phyloP scores from a whole-genome alignment of 495 filamentous ascomycete species.

The Hyphodiscus hymeniophilus region DNA sequence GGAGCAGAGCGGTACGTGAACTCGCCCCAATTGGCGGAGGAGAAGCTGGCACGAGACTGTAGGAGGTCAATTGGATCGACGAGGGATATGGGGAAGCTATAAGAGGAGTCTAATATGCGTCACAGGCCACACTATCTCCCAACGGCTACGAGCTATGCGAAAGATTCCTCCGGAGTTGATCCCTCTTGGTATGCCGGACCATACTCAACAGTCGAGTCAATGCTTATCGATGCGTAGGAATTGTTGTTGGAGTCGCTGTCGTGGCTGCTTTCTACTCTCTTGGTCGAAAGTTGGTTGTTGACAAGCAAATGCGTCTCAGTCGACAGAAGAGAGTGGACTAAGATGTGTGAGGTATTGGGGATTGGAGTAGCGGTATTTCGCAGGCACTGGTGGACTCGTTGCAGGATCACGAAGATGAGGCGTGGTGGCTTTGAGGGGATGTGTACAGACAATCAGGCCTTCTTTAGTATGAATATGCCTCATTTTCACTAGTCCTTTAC shows the following conservation, averaged over 20 bases:
- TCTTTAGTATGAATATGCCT: conserved; percentile 13
- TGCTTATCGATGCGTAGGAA: conserved; percentile 39
- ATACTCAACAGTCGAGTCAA: not conserved
- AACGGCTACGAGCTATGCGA: conserved; percentile 81
- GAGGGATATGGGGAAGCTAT: not conserved
- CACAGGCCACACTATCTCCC: conserved; percentile 91
- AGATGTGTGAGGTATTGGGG: not conserved
- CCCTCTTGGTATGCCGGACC: conserved; percentile 68
- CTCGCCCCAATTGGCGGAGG: not conserved
- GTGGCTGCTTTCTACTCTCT: conserved; percentile 72
- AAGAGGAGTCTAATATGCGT: not conserved
- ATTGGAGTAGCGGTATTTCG: not conserved
- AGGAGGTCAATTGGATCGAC: not conserved
- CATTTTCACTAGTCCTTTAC: not conserved
- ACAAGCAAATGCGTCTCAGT: conserved; percentile 83
- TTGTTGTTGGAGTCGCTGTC: conserved; percentile 66
- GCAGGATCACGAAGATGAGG: not conserved
- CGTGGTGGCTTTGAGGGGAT: conserved; percentile 3
- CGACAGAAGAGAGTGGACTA: conserved; percentile 23
- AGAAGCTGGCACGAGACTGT: not conserved
- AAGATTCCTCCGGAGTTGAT: conserved; percentile 89
- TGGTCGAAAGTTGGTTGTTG: conserved; percentile 68
- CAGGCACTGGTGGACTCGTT: not conserved
- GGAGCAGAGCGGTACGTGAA: conserved; percentile 73
- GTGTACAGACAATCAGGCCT: conserved; percentile 12